These are phyloP conservation scores for Nepenthes gracilis DNA, from an alignment of 148 eudicot species.

Conservation along the genomic window DNA sequence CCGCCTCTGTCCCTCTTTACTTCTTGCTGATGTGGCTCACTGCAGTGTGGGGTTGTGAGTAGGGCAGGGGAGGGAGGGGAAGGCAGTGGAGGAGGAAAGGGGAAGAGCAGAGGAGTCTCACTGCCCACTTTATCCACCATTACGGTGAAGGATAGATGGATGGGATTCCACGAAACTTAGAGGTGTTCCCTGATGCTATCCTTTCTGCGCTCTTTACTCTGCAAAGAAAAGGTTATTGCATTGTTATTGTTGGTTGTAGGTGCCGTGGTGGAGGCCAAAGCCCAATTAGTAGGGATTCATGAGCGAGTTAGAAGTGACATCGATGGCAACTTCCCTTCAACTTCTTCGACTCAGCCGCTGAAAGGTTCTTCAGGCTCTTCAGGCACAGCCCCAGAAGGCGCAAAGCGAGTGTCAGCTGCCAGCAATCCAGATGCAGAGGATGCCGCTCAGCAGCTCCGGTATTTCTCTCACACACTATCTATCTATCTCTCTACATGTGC, in stretches of 20 bases:
- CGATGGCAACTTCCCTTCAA: slow-evolving; percentile 33
- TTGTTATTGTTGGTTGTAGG: slow-evolving; percentile 28
- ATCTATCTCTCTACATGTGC: not conserved
- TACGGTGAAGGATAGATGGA: too few species aligned
- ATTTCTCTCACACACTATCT: not conserved
- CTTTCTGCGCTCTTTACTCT: not conserved
- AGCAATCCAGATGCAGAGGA: slow-evolving; percentile 48
- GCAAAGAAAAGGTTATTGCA: not conserved
- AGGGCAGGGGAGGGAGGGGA: too few species aligned
- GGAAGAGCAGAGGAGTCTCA: too few species aligned
- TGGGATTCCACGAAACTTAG: too few species aligned
- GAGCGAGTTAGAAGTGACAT: slow-evolving; percentile 94
- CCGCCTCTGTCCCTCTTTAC: too few species aligned
- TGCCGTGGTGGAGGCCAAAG: slow-evolving; percentile 74
- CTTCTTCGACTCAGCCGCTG: slow-evolving; percentile 21
- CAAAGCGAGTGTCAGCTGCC: slow-evolving; percentile 43
- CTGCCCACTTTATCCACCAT: too few species aligned
- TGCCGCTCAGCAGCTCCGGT: slow-evolving; percentile 81
- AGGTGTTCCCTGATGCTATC: not conserved
- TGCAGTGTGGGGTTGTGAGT: too few species aligned
- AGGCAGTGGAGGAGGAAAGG: too few species aligned
- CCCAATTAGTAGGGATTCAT: slow-evolving; percentile 77
- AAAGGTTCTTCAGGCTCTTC: slow-evolving; percentile 19
- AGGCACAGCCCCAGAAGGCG: slow-evolving; percentile 23
- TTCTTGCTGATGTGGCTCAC: too few species aligned